phyloP scores from a whole-genome alignment of 805 yeast species.

The Metschnikowia arizonensis region DNA sequence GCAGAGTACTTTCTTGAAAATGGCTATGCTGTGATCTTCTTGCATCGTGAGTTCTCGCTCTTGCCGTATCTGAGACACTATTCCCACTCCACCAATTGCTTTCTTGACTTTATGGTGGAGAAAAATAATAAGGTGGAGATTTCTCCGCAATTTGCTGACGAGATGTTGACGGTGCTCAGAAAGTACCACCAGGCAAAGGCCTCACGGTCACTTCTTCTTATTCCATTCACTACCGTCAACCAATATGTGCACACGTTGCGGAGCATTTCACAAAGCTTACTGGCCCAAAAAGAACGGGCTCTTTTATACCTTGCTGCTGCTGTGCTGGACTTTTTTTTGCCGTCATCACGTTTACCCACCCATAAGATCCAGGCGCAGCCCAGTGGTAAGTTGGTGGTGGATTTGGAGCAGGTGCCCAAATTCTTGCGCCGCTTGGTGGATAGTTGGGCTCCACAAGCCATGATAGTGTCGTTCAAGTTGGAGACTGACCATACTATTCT shows the following conservation, averaged over 20 bases:
- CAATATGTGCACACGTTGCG: slow-evolving; percentile 86
- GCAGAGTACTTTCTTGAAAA: slow-evolving; percentile 85
- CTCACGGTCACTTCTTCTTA: slow-evolving; percentile 51
- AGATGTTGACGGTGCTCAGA: slow-evolving; percentile 56
- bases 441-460: slow-evolving; percentile 91
- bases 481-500: slow-evolving; percentile 79
- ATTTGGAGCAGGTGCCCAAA: slow-evolving; percentile 94
- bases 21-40: slow-evolving; percentile 88
- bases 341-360: slow-evolving; percentile 78
- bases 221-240: slow-evolving; percentile 93
- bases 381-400: slow-evolving; percentile 74
- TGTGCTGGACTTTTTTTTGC: slow-evolving; percentile 93
- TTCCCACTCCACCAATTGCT: slow-evolving; percentile 78
- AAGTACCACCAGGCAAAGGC: slow-evolving; percentile 51
- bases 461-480: slow-evolving; percentile 90
- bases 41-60: slow-evolving; percentile 88
- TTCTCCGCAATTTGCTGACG: slow-evolving; percentile 52
- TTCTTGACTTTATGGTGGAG: slow-evolving; percentile 76
- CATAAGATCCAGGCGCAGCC: slow-evolving; percentile 90
- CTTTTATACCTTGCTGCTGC: slow-evolving; percentile 94
- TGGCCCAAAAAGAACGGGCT: slow-evolving; percentile 52
- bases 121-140: slow-evolving; percentile 56
- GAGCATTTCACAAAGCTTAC: slow-evolving; percentile 56
- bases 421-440: slow-evolving; percentile 84
- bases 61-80: slow-evolving; percentile 91